Base-by-base conservation (phyloP, 1,284 basidiomycete genomes). In the Abortiporus biennis region DNA sequence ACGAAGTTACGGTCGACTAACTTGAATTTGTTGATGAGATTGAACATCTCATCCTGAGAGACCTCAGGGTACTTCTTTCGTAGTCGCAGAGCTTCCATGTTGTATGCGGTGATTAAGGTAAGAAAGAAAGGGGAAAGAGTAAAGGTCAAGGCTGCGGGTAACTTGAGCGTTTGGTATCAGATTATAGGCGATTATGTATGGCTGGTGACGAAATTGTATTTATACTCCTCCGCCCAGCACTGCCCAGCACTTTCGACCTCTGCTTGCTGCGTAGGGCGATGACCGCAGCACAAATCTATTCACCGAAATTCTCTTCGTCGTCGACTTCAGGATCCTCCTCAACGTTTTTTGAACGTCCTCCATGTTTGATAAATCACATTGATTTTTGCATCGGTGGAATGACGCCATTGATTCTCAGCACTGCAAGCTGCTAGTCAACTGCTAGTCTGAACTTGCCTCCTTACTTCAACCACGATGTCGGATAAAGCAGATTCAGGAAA, bases 11-110 rank as follows among this genome's bases (percentile, higher is more conserved):
- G 40, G 15, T 40, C 38, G 42, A 76, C 92, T 54, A 57, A 95
- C 94, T 93, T 92, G 84, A 95, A 96, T 50, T 82, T 79, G 61
- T 85, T 92, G 67, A 94, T 83, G 60, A 96, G 78, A 59, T 90
- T 84, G 57, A 93, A 85, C 79, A 96, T 91, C 67, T 93, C 92
- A 69, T 94, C 90, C 58, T 85, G 80, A 36, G 85, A 74, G 56
- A 98, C 85, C 57, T 95, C 85, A 22, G 94, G 92, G 59, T 89
- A 96, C 65, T 96, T 97, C 71, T 87, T 91, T 61, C 92, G 85
- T 20, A 98, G 74, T 67, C 86, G 82, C 51, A 94, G 70, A 38
- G 88, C 86, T 64, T 93, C 85, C 91, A 94, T 91, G 21, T 60
- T 58, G 45, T 4, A 29, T 3, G 36, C 8, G 29, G 22, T 17